Conservation (phyloP, 257 asterid genomes). For the Fraxinus pennsylvanica region DNA sequence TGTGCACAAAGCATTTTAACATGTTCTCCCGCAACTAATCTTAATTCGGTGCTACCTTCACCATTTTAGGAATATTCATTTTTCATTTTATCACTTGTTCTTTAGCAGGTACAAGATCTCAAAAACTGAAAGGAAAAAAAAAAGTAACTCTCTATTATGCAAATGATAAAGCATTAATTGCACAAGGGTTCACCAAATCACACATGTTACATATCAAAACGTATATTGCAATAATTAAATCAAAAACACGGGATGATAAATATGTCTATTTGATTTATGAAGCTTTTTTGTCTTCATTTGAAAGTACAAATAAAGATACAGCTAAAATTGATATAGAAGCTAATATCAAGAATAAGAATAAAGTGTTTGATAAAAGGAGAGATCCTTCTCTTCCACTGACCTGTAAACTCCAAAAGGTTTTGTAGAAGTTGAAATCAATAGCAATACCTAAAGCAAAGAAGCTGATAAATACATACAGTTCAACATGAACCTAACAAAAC, state of each 20-base stretch:
- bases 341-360: conserved; percentile 14
- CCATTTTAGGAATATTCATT: not conserved
- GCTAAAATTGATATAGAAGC: not conserved
- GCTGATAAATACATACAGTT: conserved; percentile 17
- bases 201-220: not conserved
- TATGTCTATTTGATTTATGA: not conserved
- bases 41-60: not conserved
- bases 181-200: not conserved
- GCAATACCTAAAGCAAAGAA: conserved; percentile 68
- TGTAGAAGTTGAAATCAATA: conserved; percentile 93
- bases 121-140: not conserved
- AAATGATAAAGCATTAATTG: not conserved
- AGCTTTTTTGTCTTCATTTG: conserved; percentile 7
- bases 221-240: conserved; percentile 2
- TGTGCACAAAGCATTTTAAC: not conserved
- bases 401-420: conserved; percentile 99
- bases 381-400: conserved; percentile 42
- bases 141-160: not conserved
- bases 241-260: conserved; percentile 10
- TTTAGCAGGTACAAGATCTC: not conserved
- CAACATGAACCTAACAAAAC: conserved; percentile 17
- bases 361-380: conserved; percentile 12
- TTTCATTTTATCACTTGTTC: not conserved
- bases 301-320: conserved; percentile 14
- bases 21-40: not conserved